Percentiles rank a stretch among this genome's conserved stretches.
phyloP scores from a whole-genome alignment of 228 moss, liverwort and hornwort genomes.

The Sphagnum magellanicum region DNA sequence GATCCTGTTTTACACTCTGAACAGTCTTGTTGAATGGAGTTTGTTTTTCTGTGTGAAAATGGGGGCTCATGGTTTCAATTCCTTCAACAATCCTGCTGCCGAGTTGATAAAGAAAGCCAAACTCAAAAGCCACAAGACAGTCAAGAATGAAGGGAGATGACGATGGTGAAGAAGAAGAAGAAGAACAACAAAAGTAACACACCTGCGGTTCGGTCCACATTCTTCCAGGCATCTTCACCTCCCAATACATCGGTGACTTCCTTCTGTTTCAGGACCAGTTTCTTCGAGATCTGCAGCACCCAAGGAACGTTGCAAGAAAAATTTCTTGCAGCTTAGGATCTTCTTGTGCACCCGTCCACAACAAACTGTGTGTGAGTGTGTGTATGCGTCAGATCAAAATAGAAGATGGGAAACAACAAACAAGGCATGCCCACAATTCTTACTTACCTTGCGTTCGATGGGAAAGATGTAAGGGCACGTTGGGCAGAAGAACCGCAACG shows the following conservation, averaged over 20 bases:
- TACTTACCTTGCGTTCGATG: conserved; percentile 71
- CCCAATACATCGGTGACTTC: conserved; percentile 96
- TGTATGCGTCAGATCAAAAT: too few relatives aligned
- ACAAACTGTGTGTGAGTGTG: too few relatives aligned
- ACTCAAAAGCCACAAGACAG: too few relatives aligned
- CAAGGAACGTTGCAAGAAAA: too few relatives aligned
- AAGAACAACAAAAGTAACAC: background rate
- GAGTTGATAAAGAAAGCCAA: too few relatives aligned
- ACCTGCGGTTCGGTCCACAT: conserved; percentile 91
- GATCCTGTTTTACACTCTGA: too few relatives aligned
- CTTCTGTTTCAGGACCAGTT: conserved; percentile 71
- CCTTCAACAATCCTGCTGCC: too few relatives aligned
- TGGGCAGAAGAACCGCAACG: conserved; percentile 84
- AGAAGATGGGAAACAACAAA: background rate
- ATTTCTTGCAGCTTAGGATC: too few relatives aligned
- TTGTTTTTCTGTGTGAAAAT: too few relatives aligned
- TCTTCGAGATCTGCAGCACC: conserved; percentile 70
- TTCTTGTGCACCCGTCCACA: too few relatives aligned
- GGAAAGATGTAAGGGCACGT: conserved; percentile 84
- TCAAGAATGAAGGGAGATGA: background rate
- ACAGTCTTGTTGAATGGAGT: too few relatives aligned
- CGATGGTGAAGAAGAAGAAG: background rate
- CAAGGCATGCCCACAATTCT: background rate
- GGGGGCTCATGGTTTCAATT: too few relatives aligned
- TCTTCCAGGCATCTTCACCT: conserved; percentile 98